Evolutionary conservation across 768 basidiomycete species (phyloP).

Genomic region (Boletellus sp.): DNA sequence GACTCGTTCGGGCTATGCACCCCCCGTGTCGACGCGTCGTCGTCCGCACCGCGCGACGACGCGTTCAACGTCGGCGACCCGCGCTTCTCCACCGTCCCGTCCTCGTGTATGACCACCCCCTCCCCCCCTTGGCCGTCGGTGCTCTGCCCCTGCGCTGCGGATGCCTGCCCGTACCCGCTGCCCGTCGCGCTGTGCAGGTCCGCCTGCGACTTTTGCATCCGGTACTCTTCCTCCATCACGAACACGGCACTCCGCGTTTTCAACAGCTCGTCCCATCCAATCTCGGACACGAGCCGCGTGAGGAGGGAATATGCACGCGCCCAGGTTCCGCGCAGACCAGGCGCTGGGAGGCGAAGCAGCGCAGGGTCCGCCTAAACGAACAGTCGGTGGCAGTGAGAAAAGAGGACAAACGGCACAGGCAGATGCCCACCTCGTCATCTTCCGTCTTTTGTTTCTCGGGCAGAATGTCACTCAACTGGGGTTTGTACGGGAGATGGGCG

Average conservation of each 20-base stretch:
- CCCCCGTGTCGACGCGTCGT: constrained; percentile 68
- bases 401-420: not conserved
- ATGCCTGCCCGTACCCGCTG: constrained; percentile 19
- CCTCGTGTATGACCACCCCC: constrained; percentile 58
- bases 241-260: constrained; percentile 93
- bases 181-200: constrained; percentile 50
- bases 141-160: constrained; percentile 6
- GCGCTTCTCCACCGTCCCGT: constrained; percentile 46
- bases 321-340: constrained; percentile 93
- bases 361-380: constrained; percentile 80
- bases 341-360: constrained; percentile 90
- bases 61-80: constrained; percentile 3
- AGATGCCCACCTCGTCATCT: constrained; percentile 67
- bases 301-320: constrained; percentile 90
- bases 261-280: constrained; percentile 98
- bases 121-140: too few relatives aligned
- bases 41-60: constrained; percentile 37
- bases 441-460: constrained; percentile 79
- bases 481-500: constrained; percentile 82
- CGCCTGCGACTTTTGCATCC: constrained; percentile 86
- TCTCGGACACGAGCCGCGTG: constrained; percentile 85
- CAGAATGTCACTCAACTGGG: constrained; percentile 84
- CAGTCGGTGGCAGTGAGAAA: constrained; percentile 1
- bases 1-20: constrained; percentile 38
- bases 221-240: constrained; percentile 99